Conservation (phyloP, 2,329 filamentous ascomycete genomes). For the Cercospora beticola region DNA sequence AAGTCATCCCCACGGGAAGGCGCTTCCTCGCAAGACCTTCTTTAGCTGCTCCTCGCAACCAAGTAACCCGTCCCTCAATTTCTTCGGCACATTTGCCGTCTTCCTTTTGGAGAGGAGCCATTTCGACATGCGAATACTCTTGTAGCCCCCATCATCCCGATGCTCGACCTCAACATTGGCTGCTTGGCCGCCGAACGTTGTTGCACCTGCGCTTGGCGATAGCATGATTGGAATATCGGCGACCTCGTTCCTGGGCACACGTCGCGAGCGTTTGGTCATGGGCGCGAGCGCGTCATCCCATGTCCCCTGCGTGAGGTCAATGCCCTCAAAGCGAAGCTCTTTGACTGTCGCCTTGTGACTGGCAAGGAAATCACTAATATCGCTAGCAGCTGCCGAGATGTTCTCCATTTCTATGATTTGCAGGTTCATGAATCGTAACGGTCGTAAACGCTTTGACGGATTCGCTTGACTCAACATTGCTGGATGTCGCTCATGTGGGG, state of each 20-base stretch:
- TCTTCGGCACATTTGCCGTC: constrained; percentile 21
- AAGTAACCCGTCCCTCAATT: constrained; percentile 28
- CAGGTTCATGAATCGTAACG: constrained; percentile 66
- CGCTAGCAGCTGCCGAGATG: constrained; percentile 66
- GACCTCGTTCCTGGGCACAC: constrained; percentile 10
- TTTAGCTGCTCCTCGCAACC: constrained; percentile 32
- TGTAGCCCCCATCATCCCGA: constrained; percentile 15
- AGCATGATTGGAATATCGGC: constrained; percentile 39
- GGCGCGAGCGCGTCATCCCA: constrained; percentile 84
- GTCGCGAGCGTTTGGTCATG: constrained; percentile 48
- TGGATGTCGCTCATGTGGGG: constrained; percentile 17
- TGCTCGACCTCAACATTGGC: constrained; percentile 22
- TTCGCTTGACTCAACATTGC: constrained; percentile 6
- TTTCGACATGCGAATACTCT: constrained; percentile 26
- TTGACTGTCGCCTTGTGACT: constrained; percentile 66
- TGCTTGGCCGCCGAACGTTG: constrained; percentile 22
- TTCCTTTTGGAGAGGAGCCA: constrained; percentile 24
- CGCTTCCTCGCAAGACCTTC: constrained; percentile 31
- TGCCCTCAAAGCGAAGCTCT: constrained; percentile 78
- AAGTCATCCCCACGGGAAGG: constrained; percentile 30
- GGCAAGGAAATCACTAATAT: constrained; percentile 68
- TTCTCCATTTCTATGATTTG: constrained; percentile 71
- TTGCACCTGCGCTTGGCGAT: constrained; percentile 25
- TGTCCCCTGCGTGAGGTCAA: constrained; percentile 66
- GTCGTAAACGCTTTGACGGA: constrained; percentile 23